These are phyloP conservation scores for Calonectria pauciramosa DNA, from an alignment of 2,329 filamentous ascomycete species.

Conservation along the genomic window DNA sequence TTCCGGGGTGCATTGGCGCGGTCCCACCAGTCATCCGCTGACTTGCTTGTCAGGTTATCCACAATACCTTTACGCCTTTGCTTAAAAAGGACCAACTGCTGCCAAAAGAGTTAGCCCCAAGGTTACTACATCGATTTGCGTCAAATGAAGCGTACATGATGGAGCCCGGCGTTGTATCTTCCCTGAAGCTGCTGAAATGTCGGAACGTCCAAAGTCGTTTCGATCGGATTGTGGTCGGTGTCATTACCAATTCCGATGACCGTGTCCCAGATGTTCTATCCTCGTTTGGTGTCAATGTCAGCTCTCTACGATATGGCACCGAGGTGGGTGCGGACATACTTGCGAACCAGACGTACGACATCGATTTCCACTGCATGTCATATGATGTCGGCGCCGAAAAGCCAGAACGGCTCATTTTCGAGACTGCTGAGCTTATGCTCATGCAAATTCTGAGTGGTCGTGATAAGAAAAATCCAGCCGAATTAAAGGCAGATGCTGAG, in stretches of 20 bases:
- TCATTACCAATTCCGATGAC: conserved; percentile 40
- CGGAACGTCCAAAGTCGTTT: neutral
- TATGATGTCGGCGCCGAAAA: conserved; percentile 75
- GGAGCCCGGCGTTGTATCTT: conserved; percentile 14
- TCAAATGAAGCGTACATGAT: conserved; percentile 32
- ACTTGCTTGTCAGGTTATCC: conserved; percentile 33
- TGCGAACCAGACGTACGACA: neutral
- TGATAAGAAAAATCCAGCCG: neutral
- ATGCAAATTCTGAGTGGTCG: conserved; percentile 25
- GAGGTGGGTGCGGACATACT: neutral
- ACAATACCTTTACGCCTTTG: conserved; percentile 34
- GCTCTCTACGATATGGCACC: conserved; percentile 29
- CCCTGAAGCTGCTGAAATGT: conserved; percentile 13
- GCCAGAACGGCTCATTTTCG: conserved; percentile 69
- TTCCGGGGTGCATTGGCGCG: neutral
- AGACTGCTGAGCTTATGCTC: conserved; percentile 62
- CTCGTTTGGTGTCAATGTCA: conserved; percentile 29
- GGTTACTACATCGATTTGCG: conserved; percentile 28
- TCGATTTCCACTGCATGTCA: conserved; percentile 59
- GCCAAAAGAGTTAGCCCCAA: conserved; percentile 33
- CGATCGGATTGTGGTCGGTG: conserved; percentile 31
- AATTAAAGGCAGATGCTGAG: neutral
- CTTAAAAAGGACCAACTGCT: conserved; percentile 1
- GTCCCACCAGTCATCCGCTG: neutral
- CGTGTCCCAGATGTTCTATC: conserved; percentile 38